These are phyloP conservation scores for Camillea tinctor DNA, from an alignment of 2,329 filamentous ascomycete genomes.

Conservation along the genomic window DNA sequence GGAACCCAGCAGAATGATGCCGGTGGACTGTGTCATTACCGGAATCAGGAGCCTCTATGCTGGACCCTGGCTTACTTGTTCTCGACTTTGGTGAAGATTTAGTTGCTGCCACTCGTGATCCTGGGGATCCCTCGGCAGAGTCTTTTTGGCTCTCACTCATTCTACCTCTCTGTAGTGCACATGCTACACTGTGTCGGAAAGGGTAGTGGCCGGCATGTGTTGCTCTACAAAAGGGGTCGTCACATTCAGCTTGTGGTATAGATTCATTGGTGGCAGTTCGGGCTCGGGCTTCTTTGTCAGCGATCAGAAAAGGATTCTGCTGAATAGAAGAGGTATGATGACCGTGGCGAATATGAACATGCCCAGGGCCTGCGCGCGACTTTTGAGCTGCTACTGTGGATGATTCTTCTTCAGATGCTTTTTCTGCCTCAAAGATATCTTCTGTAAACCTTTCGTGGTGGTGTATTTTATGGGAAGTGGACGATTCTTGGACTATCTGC, in stretches of 20 bases:
- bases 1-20: constrained; percentile 34
- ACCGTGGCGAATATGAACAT: not conserved
- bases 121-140: not conserved
- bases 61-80: constrained; percentile 1
- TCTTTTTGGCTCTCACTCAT: constrained; percentile 10
- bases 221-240: constrained; percentile 30
- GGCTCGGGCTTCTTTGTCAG: constrained; percentile 16
- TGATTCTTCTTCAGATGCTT: not conserved
- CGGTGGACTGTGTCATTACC: constrained; percentile 14
- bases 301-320: constrained; percentile 25
- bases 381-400: not conserved
- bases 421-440: not conserved
- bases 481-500: not conserved
- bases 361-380: not conserved
- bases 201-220: constrained; percentile 30
- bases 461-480: not conserved
- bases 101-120: not conserved
- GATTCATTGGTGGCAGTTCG: constrained; percentile 3
- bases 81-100: not conserved
- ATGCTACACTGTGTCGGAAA: constrained; percentile 35
- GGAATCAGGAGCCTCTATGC: constrained; percentile 1
- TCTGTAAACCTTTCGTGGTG: not conserved
- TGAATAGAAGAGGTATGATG: constrained; percentile 11
- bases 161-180: constrained; percentile 23
- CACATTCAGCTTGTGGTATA: constrained; percentile 22